These are phyloP conservation scores for Trichoderma sp. DNA, from an alignment of 2,329 filamentous ascomycete species.

Conservation along the genomic window DNA sequence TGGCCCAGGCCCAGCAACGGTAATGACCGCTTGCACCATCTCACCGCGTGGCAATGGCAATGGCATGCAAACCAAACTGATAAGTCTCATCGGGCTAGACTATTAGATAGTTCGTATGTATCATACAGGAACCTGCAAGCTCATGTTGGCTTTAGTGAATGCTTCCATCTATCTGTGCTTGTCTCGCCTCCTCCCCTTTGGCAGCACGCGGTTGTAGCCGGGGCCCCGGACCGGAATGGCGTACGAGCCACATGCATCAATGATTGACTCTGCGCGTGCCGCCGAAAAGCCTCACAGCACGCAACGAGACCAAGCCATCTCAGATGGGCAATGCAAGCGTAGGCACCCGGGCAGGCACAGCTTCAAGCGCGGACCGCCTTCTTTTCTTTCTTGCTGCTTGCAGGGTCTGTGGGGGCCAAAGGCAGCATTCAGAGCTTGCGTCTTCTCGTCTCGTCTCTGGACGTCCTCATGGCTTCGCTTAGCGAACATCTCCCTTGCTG, in stretches of 20 bases:
- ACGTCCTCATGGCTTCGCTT: conserved; percentile 14
- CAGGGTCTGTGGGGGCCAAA: conserved; percentile 7
- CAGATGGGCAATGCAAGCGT: not conserved
- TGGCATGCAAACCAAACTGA: not conserved
- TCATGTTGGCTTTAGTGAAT: not conserved
- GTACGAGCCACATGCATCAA: conserved; percentile 11
- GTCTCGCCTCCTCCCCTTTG: not conserved
- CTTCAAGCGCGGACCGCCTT: conserved; percentile 7
- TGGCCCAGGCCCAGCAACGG: not conserved
- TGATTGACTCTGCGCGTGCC: conserved; percentile 7
- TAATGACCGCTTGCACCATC: not conserved
- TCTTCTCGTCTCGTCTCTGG: not conserved
- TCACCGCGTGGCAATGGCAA: not conserved
- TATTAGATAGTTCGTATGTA: not conserved
- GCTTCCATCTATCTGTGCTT: not conserved
- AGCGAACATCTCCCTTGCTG: not conserved
- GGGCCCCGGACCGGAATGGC: conserved; percentile 1
- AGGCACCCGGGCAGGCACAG: conserved; percentile 9
- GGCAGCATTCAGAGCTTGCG: not conserved
- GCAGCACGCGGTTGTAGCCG: not conserved
- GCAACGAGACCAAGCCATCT: not conserved
- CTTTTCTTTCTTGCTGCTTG: not conserved
- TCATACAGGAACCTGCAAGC: not conserved
- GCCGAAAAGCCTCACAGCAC: conserved; percentile 10
- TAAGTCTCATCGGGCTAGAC: not conserved